phyloP scores from a whole-genome alignment of 2,329 filamentous ascomycete species.

The Penicillium sp. region DNA sequence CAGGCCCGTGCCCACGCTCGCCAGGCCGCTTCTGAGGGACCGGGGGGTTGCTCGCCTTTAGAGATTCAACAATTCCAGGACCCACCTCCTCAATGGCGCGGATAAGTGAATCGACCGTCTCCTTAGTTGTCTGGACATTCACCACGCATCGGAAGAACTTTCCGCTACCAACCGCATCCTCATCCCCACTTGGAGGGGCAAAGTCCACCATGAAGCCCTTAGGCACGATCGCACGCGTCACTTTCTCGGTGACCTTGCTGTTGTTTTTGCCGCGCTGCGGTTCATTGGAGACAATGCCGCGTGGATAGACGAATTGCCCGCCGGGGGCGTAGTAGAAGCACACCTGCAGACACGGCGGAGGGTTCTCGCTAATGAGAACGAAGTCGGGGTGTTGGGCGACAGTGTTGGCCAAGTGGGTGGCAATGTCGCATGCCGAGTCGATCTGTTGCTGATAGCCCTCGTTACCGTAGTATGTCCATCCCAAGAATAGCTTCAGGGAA shows the following conservation, averaged over 20 bases:
- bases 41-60: conserved; percentile 24
- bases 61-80: conserved; percentile 30
- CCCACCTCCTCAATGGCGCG: conserved; percentile 56
- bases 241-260: conserved; percentile 54
- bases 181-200: conserved; percentile 53
- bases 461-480: conserved; percentile 86
- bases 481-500: conserved; percentile 79
- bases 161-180: conserved; percentile 54
- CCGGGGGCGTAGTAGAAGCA: conserved; percentile 82
- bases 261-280: conserved; percentile 48
- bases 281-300: conserved; percentile 35
- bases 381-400: conserved; percentile 62
- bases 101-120: conserved; percentile 63
- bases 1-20: conserved; percentile 38
- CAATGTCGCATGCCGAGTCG: conserved; percentile 70
- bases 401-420: conserved; percentile 64
- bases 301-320: conserved; percentile 48
- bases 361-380: conserved; percentile 68
- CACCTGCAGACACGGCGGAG: conserved; percentile 85
- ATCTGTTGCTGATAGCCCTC: conserved; percentile 69
- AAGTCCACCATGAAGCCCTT: conserved; percentile 70
- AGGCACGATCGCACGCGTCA: conserved; percentile 55
- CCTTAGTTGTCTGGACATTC: conserved; percentile 59
- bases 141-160: conserved; percentile 70
- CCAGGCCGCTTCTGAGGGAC: conserved; percentile 27